Evolutionary conservation across 202 grass and related monocot genomes (phyloP), one percentile per base, ranked within the genome.

Genomic region (Panicum hallii): DNA sequence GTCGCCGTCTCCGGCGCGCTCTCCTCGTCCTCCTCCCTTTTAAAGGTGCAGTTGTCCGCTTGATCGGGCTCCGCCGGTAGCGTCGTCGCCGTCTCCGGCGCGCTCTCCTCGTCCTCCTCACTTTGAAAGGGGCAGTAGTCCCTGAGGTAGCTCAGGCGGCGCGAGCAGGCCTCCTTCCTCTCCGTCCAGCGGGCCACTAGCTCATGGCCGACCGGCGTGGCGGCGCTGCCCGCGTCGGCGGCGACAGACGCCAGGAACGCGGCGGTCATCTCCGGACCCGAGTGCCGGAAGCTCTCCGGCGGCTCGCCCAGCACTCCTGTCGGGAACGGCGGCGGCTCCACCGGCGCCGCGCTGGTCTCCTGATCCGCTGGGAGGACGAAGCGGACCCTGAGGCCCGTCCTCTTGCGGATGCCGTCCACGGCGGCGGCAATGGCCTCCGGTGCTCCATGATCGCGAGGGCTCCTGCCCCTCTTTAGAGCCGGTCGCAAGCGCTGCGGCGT

Each of bases 121-220:
- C 36, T 82, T 65, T 52, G 71, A 34, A 87, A 87, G 1, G 79
- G 78, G 3, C 71, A 76, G 26, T 69, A 82, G 20, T 87, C 42
- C n/a, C 52, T 82, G 30, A 82, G 62, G 42, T 82, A 82, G 0
- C 62, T 58, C 45, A 48, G 19, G 9, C 85, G 85, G 14, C 85
- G 79, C 9, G 15, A 60, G 61, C 45, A 41, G 6, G 63, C 54
- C 41, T 58, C 50, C 28, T 41, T 46, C 50, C 30, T 58, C 50
- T 75, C 62, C 28, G 28, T 23, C 70, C 70, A 68, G 19, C 50
- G 28, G 7, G 30, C 41, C 1, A 45, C 83, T 14, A 36, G 52
- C 4, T 4, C 74, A 15, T 1, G 11, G 26, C 40, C 57, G 2
- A 32, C 11, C 22, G 8, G 36, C 47, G 62, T 9, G 47, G 34